phyloP scores from a whole-genome alignment of 805 yeast genomes.

The Allodekkera sacchari region DNA sequence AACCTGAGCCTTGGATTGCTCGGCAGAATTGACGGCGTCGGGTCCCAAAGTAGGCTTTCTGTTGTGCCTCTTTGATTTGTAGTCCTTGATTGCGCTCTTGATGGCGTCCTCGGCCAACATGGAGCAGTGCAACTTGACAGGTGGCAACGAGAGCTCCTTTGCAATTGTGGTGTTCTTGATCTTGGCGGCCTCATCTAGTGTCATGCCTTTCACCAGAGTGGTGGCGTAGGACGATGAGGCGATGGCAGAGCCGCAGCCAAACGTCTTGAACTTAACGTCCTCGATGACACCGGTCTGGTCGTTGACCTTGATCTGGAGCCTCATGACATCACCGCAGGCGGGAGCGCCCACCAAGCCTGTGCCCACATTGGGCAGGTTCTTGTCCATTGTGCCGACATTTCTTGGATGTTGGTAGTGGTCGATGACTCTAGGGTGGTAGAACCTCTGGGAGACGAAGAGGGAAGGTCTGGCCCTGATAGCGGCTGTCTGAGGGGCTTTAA shows the following conservation, averaged over 20 bases:
- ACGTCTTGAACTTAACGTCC: conserved; percentile 95
- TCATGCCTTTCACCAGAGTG: conserved; percentile 89
- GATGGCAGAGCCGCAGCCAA: conserved; percentile 98
- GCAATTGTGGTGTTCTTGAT: conserved; percentile 94
- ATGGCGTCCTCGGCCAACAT: conserved; percentile 99
- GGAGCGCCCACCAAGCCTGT: conserved; percentile 99
- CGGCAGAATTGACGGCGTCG: conserved; percentile 29
- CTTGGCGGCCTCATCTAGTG: conserved; percentile 85
- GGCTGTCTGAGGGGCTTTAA: conserved; percentile 2
- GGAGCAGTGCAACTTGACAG: conserved; percentile 94
- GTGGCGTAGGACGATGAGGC: conserved; percentile 95
- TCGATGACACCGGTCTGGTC: conserved; percentile 85
- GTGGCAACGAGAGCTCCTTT: conserved; percentile 88
- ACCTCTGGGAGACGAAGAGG: conserved; percentile 3
- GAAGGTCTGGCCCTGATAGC: neutral
- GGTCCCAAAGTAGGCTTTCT: conserved; percentile 56
- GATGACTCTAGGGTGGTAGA: conserved; percentile 87
- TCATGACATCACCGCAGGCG: conserved; percentile 99
- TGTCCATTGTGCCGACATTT: conserved; percentile 90
- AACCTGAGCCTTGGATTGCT: neutral
- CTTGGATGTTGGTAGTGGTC: conserved; percentile 97
- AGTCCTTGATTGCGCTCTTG: conserved; percentile 93
- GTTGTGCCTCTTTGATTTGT: conserved; percentile 65
- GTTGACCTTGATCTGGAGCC: conserved; percentile 87
- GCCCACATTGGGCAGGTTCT: conserved; percentile 69